These are phyloP conservation scores for Cryptococcus sp. DNA, from an alignment of 1,284 basidiomycete species.

Conservation along the genomic window DNA sequence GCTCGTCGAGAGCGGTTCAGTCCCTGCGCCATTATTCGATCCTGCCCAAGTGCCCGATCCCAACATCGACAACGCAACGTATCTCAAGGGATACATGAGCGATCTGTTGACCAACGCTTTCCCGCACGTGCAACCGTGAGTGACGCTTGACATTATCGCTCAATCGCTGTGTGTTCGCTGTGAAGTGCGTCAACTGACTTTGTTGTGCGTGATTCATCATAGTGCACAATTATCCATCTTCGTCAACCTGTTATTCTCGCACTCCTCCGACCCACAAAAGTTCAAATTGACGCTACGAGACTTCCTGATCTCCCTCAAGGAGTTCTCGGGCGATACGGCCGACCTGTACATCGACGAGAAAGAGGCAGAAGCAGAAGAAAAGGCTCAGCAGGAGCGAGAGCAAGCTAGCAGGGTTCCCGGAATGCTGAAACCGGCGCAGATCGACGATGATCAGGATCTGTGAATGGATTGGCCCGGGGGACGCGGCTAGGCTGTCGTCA, in stretches of 20 bases:
- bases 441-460: conserved; percentile 70
- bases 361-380: conserved; percentile 74
- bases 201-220: neutral
- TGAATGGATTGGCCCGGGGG: conserved; percentile 11
- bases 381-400: conserved; percentile 78
- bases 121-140: conserved; percentile 82
- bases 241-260: conserved; percentile 78
- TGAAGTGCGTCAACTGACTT: neutral
- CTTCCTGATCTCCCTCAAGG: conserved; percentile 81
- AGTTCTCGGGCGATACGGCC: conserved; percentile 79
- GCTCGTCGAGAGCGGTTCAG: conserved; percentile 79
- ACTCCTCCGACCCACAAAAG: conserved; percentile 82
- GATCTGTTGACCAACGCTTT: conserved; percentile 85
- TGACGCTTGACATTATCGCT: conserved; percentile 20
- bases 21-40: conserved; percentile 85
- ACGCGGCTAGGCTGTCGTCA: no score
- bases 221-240: conserved; percentile 73
- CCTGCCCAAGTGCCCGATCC: conserved; percentile 72
- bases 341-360: conserved; percentile 94
- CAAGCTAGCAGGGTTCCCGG: conserved; percentile 94
- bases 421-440: conserved; percentile 92
- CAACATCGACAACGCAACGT: conserved; percentile 76
- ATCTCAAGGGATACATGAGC: conserved; percentile 84
- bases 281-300: conserved; percentile 93
- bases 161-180: conserved; percentile 46